A percentile compares a stretch with the other conserved stretches of the same genome.
These are phyloP conservation scores for Coemansia sp. DNA, from an alignment of 192 early-diverging fungal species.

Conservation along the genomic window DNA sequence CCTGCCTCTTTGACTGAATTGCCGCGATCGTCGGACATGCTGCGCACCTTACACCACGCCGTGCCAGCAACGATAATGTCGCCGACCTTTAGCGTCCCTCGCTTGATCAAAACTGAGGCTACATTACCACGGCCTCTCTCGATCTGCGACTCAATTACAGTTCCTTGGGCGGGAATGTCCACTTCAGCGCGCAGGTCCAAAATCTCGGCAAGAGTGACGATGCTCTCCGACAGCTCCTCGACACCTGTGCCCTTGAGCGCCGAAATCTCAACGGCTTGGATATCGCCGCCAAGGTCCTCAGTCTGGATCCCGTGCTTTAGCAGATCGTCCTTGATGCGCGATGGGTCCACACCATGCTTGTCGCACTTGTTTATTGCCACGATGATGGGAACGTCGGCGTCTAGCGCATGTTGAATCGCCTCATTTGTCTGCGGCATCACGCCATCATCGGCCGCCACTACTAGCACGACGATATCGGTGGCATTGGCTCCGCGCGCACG, in stretches of 20 bases:
- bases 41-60: conserved; percentile 85
- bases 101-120: conserved; percentile 86
- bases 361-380: conserved; percentile 99
- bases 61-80: conserved; percentile 84
- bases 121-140: conserved; percentile 86
- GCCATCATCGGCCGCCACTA: conserved; percentile 97
- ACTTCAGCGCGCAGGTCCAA: conserved; percentile 85
- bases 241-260: conserved; percentile 86
- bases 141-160: conserved; percentile 87
- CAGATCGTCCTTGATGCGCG: conserved; percentile 67
- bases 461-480: conserved; percentile 96
- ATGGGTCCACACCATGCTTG: conserved; percentile 77
- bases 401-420: conserved; percentile 89
- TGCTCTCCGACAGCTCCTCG: conserved; percentile 87
- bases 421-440: conserved; percentile 99
- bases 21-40: conserved; percentile 82
- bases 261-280: conserved; percentile 89
- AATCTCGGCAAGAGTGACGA: conserved; percentile 85
- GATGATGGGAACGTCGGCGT: conserved; percentile 86
- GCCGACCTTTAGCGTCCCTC: conserved; percentile 84
- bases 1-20: conserved; percentile 71
- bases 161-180: conserved; percentile 77
- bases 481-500: conserved; percentile 88
- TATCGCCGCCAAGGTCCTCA: conserved; percentile 94
- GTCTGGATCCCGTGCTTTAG: conserved; percentile 80